These are phyloP conservation scores for Xylaria nigripes DNA, from an alignment of 495 filamentous ascomycete genomes.

Conservation along the genomic window DNA sequence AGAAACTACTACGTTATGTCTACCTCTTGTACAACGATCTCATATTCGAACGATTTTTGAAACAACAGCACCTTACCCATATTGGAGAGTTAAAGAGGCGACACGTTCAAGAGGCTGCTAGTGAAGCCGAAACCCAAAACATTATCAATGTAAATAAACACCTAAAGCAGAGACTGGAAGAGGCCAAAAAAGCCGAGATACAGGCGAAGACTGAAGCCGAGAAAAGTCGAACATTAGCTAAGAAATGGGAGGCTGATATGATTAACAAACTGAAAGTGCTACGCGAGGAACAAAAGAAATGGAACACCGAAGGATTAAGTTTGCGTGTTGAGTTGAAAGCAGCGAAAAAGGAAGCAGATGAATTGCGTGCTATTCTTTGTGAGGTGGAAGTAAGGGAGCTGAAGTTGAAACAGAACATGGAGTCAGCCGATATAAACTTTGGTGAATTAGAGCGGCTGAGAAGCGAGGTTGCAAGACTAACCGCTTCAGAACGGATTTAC, in stretches of 20 bases:
- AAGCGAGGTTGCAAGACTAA: slow-evolving; percentile 49
- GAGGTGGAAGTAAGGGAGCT: slow-evolving; percentile 55
- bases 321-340: slow-evolving; percentile 47
- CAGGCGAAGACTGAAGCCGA: slow-evolving; percentile 58
- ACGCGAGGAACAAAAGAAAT: slow-evolving; percentile 60
- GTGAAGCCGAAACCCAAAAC: slow-evolving; percentile 68
- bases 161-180: slow-evolving; percentile 58
- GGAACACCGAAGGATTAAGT: slow-evolving; percentile 44
- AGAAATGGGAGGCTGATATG: slow-evolving; percentile 64
- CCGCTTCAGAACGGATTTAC: slow-evolving; percentile 45
- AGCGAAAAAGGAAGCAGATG: slow-evolving; percentile 44
- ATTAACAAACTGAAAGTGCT: slow-evolving; percentile 49
- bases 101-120: slow-evolving; percentile 59
- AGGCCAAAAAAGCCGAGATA: slow-evolving; percentile 54
- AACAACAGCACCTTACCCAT: slow-evolving; percentile 64
- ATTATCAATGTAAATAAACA: slow-evolving; percentile 62
- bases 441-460: slow-evolving; percentile 52
- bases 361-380: slow-evolving; percentile 49
- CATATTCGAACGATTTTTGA: slow-evolving; percentile 68
- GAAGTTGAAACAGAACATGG: slow-evolving; percentile 48
- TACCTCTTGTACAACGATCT: slow-evolving; percentile 64
- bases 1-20: slow-evolving; percentile 55
- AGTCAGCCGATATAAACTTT: slow-evolving; percentile 48
- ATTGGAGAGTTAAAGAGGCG: slow-evolving; percentile 63
- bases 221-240: slow-evolving; percentile 53